These are phyloP conservation scores for Geotrichum macrosporum DNA, from an alignment of 1,139 yeast genomes.

Conservation along the genomic window DNA sequence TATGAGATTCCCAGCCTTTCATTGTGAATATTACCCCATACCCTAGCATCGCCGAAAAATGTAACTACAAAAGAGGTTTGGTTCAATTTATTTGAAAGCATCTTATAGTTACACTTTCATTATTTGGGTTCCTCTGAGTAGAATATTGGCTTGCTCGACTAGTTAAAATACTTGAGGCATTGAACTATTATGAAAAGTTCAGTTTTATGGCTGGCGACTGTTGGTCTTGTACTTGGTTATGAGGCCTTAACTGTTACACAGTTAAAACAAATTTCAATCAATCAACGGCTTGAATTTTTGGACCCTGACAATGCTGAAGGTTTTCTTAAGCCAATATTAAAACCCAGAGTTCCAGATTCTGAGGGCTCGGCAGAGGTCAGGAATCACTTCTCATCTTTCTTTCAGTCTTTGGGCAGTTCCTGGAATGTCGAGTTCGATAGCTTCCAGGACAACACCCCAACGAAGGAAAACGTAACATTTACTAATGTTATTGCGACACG, in stretches of 20 bases:
- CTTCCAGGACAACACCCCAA: constrained; percentile 42
- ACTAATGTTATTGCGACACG: constrained; percentile 44
- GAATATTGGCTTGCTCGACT: too few relatives aligned
- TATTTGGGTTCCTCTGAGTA: too few relatives aligned
- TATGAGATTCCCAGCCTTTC: too few relatives aligned
- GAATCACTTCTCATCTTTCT: constrained; percentile 37
- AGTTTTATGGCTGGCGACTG: not conserved
- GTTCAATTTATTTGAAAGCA: too few relatives aligned
- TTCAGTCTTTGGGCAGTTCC: constrained; percentile 25
- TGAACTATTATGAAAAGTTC: too few relatives aligned
- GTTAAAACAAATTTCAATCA: constrained; percentile 10
- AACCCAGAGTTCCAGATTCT: constrained; percentile 46
- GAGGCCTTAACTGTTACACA: constrained; percentile 20
- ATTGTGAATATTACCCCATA: too few relatives aligned
- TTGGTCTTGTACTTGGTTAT: constrained; percentile 8
- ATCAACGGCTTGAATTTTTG: constrained; percentile 22
- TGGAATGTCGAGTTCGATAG: constrained; percentile 45
- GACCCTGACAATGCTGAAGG: constrained; percentile 27
- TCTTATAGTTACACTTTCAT: too few relatives aligned
- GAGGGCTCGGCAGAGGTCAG: constrained; percentile 41
- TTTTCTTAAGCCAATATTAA: constrained; percentile 35
- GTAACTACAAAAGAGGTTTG: too few relatives aligned
- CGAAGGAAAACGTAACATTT: constrained; percentile 39
- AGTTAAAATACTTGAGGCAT: too few relatives aligned
- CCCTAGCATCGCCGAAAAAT: too few relatives aligned